These are phyloP conservation scores for Hypoxylon sp. DNA, from an alignment of 2,329 filamentous ascomycete genomes.

Conservation along the genomic window DNA sequence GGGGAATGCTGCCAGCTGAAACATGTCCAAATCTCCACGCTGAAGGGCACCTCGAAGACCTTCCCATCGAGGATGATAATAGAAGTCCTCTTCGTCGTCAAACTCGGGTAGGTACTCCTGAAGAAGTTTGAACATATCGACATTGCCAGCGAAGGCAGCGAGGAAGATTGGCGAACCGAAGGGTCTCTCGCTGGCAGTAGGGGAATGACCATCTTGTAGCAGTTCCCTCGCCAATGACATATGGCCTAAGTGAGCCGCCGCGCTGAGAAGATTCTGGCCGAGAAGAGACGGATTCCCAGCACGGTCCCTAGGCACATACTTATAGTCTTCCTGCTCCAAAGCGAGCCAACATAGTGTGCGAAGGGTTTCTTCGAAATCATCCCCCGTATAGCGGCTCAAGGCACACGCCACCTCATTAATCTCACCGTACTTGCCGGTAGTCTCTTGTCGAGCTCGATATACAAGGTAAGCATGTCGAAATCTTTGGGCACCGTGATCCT, in stretches of 20 bases:
- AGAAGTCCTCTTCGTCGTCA: not conserved
- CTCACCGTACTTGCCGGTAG: not conserved
- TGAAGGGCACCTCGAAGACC: not conserved
- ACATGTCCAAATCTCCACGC: constrained; percentile 11
- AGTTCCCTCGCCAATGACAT: not conserved
- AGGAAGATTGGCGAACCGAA: constrained; percentile 11
- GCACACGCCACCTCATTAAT: not conserved
- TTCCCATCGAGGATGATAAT: not conserved
- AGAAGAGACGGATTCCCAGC: not conserved
- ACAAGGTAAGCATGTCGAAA: not conserved
- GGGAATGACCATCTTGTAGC: not conserved
- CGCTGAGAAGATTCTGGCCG: not conserved
- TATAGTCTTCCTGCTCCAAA: not conserved
- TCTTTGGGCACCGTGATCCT: not conserved
- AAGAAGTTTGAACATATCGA: constrained; percentile 13
- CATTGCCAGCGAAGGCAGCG: constrained; percentile 10
- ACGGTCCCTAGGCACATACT: not conserved
- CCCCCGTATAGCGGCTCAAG: not conserved
- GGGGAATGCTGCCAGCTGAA: not conserved
- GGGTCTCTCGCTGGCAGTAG: not conserved
- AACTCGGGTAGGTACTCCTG: not conserved
- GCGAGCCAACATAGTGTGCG: not conserved
- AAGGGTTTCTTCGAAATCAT: not conserved
- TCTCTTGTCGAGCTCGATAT: not conserved
- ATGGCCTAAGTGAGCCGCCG: not conserved